These are phyloP conservation scores for Bolboschoenoplectus hybrid DNA, from an alignment of 202 grass and related monocot species.

Conservation along the genomic window DNA sequence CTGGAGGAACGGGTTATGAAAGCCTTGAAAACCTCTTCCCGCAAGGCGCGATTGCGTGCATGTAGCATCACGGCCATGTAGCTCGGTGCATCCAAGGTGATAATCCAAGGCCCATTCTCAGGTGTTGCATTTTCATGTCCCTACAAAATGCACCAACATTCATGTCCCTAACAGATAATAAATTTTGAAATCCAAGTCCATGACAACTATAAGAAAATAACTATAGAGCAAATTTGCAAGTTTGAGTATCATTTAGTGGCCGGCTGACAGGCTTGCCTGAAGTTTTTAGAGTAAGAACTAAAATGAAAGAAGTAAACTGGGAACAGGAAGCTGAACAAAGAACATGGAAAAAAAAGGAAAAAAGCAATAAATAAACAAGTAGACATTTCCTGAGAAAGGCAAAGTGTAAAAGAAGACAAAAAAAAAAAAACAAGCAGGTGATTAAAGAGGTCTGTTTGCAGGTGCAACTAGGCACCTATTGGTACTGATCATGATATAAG, in stretches of 20 bases:
- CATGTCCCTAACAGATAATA: not conserved
- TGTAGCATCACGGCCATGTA: slow-evolving; percentile 94
- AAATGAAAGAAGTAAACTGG: not conserved
- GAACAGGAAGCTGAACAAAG: not conserved
- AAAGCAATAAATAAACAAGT: not conserved
- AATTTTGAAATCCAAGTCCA: not conserved
- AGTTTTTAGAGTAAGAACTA: not conserved
- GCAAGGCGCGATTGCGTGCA: slow-evolving; percentile 70
- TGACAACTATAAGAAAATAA: not conserved
- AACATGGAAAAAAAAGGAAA: not conserved
- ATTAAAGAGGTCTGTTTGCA: not conserved
- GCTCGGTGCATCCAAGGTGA: slow-evolving; percentile 87
- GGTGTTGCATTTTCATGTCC: slow-evolving; percentile 91
- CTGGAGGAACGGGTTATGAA: slow-evolving; percentile 78
- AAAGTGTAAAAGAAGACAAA: not conserved
- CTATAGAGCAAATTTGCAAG: not conserved
- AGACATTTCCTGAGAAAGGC: not conserved
- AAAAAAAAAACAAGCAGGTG: not conserved
- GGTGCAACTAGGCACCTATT: not conserved
- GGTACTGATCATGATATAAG: slow-evolving; percentile 11
- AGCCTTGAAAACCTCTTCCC: slow-evolving; percentile 90
- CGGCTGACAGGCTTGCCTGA: not conserved
- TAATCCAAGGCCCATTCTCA: slow-evolving; percentile 92
- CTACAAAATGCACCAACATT: slow-evolving; percentile 37
- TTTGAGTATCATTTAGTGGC: not conserved